These are phyloP conservation scores for Penicillium robsamsonii DNA, from an alignment of 495 filamentous ascomycete genomes.

Conservation along the genomic window DNA sequence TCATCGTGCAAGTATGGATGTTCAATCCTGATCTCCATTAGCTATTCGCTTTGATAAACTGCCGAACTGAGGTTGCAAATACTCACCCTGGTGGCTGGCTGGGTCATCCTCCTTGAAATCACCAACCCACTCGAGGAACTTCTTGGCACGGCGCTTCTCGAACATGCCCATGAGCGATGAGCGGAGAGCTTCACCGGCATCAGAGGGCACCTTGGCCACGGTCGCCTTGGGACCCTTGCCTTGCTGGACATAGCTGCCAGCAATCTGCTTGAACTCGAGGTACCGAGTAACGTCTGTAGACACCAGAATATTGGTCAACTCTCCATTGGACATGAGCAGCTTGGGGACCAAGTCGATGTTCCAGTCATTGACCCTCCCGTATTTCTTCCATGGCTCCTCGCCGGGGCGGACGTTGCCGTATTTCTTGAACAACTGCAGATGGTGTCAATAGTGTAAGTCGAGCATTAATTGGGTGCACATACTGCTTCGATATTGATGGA, in stretches of 20 bases:
- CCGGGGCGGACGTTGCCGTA: conserved; percentile 78
- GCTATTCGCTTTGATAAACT: conserved; percentile 4
- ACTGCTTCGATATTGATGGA: conserved; percentile 93
- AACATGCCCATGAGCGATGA: conserved; percentile 96
- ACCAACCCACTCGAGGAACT: conserved; percentile 96
- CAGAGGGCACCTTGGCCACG: conserved; percentile 94
- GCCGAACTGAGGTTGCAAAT: neutral
- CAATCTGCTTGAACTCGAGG: conserved; percentile 98
- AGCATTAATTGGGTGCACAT: conserved; percentile 28
- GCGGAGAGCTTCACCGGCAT: conserved; percentile 83
- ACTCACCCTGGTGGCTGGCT: conserved; percentile 79
- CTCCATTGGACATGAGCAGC: conserved; percentile 96
- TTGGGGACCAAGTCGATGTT: conserved; percentile 99
- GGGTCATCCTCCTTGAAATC: conserved; percentile 82
- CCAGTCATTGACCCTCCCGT: conserved; percentile 96
- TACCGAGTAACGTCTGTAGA: conserved; percentile 97
- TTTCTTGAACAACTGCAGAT: conserved; percentile 81
- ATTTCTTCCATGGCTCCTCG: conserved; percentile 96
- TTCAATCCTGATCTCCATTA: conserved; percentile 66
- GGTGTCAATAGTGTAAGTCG: conserved; percentile 15
- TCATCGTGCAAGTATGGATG: conserved; percentile 79
- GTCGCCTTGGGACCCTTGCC: conserved; percentile 75
- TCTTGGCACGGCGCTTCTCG: conserved; percentile 95
- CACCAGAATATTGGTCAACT: conserved; percentile 96
- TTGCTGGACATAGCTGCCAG: conserved; percentile 95